These are phyloP conservation scores for Perkinsela sp. DNA, from an alignment of 208 protist genomes.

Conservation along the genomic window DNA sequence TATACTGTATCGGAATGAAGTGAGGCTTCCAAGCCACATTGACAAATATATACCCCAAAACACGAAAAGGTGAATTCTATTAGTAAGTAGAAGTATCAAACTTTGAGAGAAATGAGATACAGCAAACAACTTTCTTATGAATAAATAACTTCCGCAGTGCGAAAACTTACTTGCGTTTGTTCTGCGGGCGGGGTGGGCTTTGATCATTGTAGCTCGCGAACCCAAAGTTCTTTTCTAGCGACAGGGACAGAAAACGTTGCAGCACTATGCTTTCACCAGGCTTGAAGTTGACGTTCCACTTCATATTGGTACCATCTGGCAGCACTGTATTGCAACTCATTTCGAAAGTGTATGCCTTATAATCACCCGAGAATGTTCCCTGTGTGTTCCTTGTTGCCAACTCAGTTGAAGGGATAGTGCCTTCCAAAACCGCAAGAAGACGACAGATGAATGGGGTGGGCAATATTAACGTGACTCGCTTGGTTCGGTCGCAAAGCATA, in stretches of 20 bases:
- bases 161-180: neutral
- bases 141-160: too few relatives aligned
- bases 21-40: too few relatives aligned
- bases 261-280: neutral
- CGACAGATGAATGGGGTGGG: neutral
- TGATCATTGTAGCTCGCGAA: neutral
- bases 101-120: too few relatives aligned
- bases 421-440: neutral
- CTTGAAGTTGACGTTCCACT: neutral
- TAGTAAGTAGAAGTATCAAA: too few relatives aligned
- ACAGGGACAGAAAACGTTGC: neutral
- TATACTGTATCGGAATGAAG: too few relatives aligned
- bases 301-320: neutral
- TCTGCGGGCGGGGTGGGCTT: neutral
- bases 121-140: too few relatives aligned
- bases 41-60: too few relatives aligned
- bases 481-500: neutral
- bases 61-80: too few relatives aligned
- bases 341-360: neutral
- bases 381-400: neutral
- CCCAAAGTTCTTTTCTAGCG: neutral
- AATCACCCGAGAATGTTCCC: neutral
- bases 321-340: neutral
- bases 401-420: neutral
- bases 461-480: neutral